Percentiles rank a stretch among this genome's conserved stretches.
Evolutionary conservation across 2,329 filamentous ascomycete species (phyloP).

Genomic region (Ramularia endophylla): DNA sequence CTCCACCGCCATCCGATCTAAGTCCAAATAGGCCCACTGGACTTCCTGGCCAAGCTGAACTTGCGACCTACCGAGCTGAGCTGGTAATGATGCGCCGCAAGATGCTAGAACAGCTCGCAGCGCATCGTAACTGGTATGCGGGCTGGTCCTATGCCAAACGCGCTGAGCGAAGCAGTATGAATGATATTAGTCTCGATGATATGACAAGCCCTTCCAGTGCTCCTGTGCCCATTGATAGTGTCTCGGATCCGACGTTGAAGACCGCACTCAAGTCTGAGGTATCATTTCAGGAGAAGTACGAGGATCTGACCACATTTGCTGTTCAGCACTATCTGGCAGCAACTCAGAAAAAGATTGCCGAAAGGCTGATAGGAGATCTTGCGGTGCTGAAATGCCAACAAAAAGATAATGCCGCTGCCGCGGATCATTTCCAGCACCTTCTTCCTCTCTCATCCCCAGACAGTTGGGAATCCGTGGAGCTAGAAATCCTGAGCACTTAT

Average conservation of each 20-base stretch:
- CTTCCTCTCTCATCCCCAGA: conserved; percentile 72
- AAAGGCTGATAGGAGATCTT: conserved; percentile 75
- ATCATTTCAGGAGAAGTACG: conserved; percentile 37
- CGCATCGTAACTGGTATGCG: conserved; percentile 66
- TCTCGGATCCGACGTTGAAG: conserved; percentile 24
- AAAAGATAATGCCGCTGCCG: conserved; percentile 69
- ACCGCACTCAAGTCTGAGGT: conserved; percentile 32
- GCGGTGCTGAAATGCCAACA: conserved; percentile 67
- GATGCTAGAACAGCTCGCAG: conserved; percentile 68
- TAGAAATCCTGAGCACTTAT: conserved; percentile 81
- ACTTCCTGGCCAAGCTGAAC: conserved; percentile 59
- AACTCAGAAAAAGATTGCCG: conserved; percentile 68
- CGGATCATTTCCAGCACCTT: conserved; percentile 70
- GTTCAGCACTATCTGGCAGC: conserved; percentile 78
- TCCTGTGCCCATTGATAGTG: neutral
- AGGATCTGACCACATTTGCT: conserved; percentile 73
- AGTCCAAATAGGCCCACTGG: conserved; percentile 12
- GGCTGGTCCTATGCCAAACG: conserved; percentile 54
- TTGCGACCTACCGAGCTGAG: conserved; percentile 77
- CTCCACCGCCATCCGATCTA: conserved; percentile 14
- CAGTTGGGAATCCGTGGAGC: conserved; percentile 73
- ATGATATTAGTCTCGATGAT: conserved; percentile 35
- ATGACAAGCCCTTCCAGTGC: conserved; percentile 11
- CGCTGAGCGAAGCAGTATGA: conserved; percentile 23
- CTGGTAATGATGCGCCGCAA: conserved; percentile 74